Conservation (phyloP, 805 yeast genomes). For the Saturnispora bothae region DNA sequence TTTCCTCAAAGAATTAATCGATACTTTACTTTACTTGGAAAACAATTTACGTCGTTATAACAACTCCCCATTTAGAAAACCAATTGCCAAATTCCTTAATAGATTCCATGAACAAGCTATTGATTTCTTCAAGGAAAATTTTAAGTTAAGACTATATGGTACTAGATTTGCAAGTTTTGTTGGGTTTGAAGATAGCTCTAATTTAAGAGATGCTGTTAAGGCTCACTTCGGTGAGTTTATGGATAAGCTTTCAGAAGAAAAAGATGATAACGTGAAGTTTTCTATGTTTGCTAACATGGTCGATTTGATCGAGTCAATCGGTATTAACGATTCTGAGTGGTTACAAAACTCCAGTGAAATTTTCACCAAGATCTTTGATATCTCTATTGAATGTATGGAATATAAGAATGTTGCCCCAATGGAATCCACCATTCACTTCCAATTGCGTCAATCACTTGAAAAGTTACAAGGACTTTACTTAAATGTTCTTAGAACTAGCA, state of each 20-base stretch:
- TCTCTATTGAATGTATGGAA: slow-evolving; percentile 34
- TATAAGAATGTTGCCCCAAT: slow-evolving; percentile 34
- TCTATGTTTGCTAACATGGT: slow-evolving; percentile 64
- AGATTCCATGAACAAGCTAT: slow-evolving; percentile 70
- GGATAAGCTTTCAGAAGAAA: slow-evolving; percentile 37
- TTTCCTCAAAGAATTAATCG: slow-evolving; percentile 78
- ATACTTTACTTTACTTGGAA: slow-evolving; percentile 68
- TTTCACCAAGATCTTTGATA: slow-evolving; percentile 32
- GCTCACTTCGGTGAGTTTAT: slow-evolving; percentile 39
- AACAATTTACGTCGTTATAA: slow-evolving; percentile 75
- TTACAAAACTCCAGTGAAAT: slow-evolving; percentile 38
- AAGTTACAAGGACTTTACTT: slow-evolving; percentile 46
- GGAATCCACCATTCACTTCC: slow-evolving; percentile 55
- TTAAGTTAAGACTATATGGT: slow-evolving; percentile 55
- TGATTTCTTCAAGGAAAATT: slow-evolving; percentile 56
- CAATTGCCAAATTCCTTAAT: slow-evolving; percentile 77
- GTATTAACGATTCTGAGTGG: slow-evolving; percentile 41
- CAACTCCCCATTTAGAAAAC: slow-evolving; percentile 82
- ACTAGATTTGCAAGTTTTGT: slow-evolving; percentile 59
- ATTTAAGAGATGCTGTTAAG: slow-evolving; percentile 47
- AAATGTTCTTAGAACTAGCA: slow-evolving; percentile 14
- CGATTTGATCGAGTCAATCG: slow-evolving; percentile 49
- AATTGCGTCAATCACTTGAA: slow-evolving; percentile 57
- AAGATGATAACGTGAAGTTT: slow-evolving; percentile 43
- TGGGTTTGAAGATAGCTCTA: slow-evolving; percentile 40